Conservation (phyloP, 2,329 filamentous ascomycete genomes). For the Phoma herbarum region DNA sequence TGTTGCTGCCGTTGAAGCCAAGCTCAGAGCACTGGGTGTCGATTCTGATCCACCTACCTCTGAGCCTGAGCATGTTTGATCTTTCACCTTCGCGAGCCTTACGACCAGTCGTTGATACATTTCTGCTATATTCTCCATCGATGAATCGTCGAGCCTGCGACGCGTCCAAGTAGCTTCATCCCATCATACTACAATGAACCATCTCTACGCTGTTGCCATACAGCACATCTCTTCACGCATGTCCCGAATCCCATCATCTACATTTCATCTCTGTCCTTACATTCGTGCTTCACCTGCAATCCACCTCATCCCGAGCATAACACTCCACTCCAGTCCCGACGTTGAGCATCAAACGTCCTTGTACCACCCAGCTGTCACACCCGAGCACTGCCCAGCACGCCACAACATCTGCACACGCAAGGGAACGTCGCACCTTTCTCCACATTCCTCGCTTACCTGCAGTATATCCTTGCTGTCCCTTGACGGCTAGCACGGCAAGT, state of each 20-base stretch:
- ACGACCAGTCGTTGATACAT: conserved; percentile 5
- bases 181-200: conserved; percentile 5
- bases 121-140: neutral
- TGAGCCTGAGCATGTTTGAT: conserved; percentile 27
- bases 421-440: conserved; percentile 8
- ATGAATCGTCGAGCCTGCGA: conserved; percentile 1
- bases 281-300: neutral
- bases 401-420: conserved; percentile 9
- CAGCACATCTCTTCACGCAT: neutral
- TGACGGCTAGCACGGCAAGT: neutral
- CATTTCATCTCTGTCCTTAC: neutral
- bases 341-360: conserved; percentile 6
- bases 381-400: conserved; percentile 9
- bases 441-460: conserved; percentile 11
- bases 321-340: conserved; percentile 1
- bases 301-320: neutral
- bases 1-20: conserved; percentile 65
- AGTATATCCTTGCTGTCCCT: neutral
- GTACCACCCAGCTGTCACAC: conserved; percentile 4
- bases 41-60: conserved; percentile 36
- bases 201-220: conserved; percentile 4
- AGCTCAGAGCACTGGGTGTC: conserved; percentile 53
- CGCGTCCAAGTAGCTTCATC: conserved; percentile 1
- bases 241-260: neutral
- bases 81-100: neutral